Evolutionary conservation across 2,329 filamentous ascomycete species (phyloP), one percentile per base, ranked within the genome.

Genomic region (Decorospora gaudefroyi): DNA sequence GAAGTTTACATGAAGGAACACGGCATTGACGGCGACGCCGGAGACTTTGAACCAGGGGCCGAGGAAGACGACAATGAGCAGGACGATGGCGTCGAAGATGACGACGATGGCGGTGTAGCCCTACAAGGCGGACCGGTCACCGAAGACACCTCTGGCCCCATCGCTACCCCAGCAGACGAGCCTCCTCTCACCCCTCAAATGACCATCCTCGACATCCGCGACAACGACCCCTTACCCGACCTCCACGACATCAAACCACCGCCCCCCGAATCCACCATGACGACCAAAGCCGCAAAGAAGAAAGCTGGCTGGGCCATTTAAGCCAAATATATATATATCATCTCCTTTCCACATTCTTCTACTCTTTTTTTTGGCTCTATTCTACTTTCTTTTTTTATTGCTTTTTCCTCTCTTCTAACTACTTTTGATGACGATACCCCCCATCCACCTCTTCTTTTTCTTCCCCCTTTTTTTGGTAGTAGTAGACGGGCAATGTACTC

Each of bases 1-100:
- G 93, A 96, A 65, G 81, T 83, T 7, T 96, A 95, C 55, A 93
- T 99, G 74, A 86, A 90, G 65, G 81, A 84, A 38, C 78, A 85
- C 31, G 82, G 81, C 6, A 77, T 79, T 9, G 79, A 83, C 50
- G 76, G 77, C 2, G 77, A 79, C 57, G 74, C 76, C 13, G 67
- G 65, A 21, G 69, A 64, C 7, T 54, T 57, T 4, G 62, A 64
- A 8, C 61, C 65, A 4, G 61, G 51, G 2, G 55, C 50, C 3
- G 51, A 48, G 5, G 55, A 58, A 7, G 62, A 54, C 5, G 60
- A 57, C 1, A 53, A 49, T 0, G 55, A 26, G 1, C 32, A 42
- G 12, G 28, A 53, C 2, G 51, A 53, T 2, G 47, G 44, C 6
- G 25, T 19, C 3, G 46, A 49, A 7, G 51, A 51, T 0, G 34